These are phyloP conservation scores for Pyricularia pennisetigena DNA, from an alignment of 2,329 filamentous ascomycete genomes.

Conservation along the genomic window DNA sequence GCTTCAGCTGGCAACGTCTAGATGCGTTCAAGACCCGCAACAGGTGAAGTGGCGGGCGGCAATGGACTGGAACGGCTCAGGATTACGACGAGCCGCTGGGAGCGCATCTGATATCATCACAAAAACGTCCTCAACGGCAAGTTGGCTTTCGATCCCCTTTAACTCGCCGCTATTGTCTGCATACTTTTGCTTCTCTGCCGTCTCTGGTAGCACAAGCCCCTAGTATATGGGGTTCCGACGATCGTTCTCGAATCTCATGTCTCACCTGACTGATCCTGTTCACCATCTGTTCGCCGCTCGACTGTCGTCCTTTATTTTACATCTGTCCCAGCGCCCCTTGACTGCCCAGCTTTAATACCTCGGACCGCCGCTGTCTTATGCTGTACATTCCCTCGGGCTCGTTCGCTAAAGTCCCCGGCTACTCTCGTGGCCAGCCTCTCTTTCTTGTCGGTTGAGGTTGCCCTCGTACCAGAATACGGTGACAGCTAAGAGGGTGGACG, in stretches of 20 bases:
- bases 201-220: not conserved
- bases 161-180: not conserved
- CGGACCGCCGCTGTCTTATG: not conserved
- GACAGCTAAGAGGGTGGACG: not conserved
- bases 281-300: not conserved
- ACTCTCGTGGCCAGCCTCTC: conserved; percentile 40
- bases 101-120: not conserved
- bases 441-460: not conserved
- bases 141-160: not conserved
- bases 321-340: not conserved
- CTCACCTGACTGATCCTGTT: not conserved
- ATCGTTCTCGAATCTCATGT: not conserved
- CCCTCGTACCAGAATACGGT: not conserved
- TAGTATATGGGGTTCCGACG: not conserved
- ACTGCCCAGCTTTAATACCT: not conserved
- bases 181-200: not conserved
- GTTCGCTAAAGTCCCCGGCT: conserved; percentile 64
- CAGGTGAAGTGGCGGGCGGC: not conserved
- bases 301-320: not conserved
- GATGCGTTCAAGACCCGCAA: not conserved
- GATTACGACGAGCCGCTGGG: not conserved
- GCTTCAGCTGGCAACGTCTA: not conserved
- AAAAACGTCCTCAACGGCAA: not conserved
- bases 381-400: conserved; percentile 18
- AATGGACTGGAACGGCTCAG: not conserved